Conservation (phyloP, 179 eudicot species). For the Nepenthes alata region DNA sequence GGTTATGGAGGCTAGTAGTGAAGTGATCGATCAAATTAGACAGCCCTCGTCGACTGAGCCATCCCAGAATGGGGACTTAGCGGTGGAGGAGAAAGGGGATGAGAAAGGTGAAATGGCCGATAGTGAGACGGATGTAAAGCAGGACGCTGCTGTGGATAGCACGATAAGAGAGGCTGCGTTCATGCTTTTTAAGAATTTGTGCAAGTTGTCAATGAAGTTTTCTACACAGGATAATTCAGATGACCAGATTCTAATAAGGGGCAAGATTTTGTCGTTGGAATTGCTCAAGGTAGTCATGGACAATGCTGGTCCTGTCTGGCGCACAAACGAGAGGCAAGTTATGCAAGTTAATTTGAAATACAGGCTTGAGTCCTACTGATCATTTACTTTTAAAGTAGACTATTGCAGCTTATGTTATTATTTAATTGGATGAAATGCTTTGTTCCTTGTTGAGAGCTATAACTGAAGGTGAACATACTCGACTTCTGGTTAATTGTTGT, state of each 20-base stretch:
- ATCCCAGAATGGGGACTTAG: constrained; percentile 12
- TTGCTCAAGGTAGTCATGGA: constrained; percentile 82
- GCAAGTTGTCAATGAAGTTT: constrained; percentile 89
- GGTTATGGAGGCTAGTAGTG: constrained; percentile 46
- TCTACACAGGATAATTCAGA: constrained; percentile 70
- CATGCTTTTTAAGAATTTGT: constrained; percentile 69
- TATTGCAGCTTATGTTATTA: too few species aligned
- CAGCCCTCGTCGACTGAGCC: not conserved
- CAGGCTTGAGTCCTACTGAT: not conserved
- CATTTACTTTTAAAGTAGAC: not conserved
- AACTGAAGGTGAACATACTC: too few species aligned
- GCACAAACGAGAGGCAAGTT: constrained; percentile 69
- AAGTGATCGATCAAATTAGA: constrained; percentile 17
- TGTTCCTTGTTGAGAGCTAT: too few species aligned
- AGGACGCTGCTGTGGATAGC: constrained; percentile 21
- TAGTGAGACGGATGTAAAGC: constrained; percentile 7
- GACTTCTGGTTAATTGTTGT: too few species aligned
- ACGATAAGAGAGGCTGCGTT: constrained; percentile 78
- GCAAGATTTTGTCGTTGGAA: constrained; percentile 81
- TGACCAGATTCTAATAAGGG: constrained; percentile 86
- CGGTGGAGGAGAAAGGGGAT: constrained; percentile 2
- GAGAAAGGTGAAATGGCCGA: constrained; percentile 10
- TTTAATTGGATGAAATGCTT: too few species aligned
- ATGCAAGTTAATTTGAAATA: not conserved
- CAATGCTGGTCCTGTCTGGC: constrained; percentile 71